Evolutionary conservation across 768 basidiomycete genomes (phyloP).

Genomic region (Rhodotorula diobovata): DNA sequence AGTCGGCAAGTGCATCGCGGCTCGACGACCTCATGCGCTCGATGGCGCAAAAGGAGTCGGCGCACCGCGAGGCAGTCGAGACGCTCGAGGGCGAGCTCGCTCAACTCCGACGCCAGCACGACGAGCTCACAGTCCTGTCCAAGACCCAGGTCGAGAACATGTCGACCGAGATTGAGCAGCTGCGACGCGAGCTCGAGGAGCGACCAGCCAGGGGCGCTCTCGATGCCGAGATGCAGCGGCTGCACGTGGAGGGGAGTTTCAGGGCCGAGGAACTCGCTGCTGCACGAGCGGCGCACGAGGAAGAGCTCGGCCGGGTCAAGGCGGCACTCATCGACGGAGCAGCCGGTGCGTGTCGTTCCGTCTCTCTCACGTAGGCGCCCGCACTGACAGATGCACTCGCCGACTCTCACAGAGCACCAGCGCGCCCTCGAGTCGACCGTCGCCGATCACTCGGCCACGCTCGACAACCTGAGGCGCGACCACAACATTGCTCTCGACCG

Average conservation of each 20-base stretch:
- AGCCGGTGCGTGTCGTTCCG: not conserved
- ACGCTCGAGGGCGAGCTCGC: slow-evolving; percentile 63
- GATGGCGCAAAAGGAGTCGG: slow-evolving; percentile 94
- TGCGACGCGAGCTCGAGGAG: slow-evolving; percentile 58
- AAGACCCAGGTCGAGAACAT: slow-evolving; percentile 86
- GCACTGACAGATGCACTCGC: not conserved
- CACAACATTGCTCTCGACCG: slow-evolving; percentile 46
- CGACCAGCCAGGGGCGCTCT: slow-evolving; percentile 49
- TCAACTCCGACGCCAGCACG: slow-evolving; percentile 64
- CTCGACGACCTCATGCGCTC: slow-evolving; percentile 94
- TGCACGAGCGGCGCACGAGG: slow-evolving; percentile 4
- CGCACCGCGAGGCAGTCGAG: slow-evolving; percentile 76
- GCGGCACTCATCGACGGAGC: slow-evolving; percentile 6
- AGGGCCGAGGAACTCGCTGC: slow-evolving; percentile 37
- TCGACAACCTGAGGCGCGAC: slow-evolving; percentile 58
- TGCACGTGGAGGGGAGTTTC: not conserved
- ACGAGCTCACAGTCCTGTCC: slow-evolving; percentile 72
- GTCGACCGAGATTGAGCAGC: slow-evolving; percentile 57
- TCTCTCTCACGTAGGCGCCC: no score
- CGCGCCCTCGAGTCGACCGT: slow-evolving; percentile 44
- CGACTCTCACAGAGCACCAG: slow-evolving; percentile 36
- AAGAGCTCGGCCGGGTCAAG: not conserved
- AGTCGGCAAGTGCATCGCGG: slow-evolving; percentile 48
- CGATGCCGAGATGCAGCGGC: not conserved
- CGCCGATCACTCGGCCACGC: slow-evolving; percentile 57